Base-by-base conservation (phyloP, 768 basidiomycete genomes). In the Neoboletus subvelutipes region DNA sequence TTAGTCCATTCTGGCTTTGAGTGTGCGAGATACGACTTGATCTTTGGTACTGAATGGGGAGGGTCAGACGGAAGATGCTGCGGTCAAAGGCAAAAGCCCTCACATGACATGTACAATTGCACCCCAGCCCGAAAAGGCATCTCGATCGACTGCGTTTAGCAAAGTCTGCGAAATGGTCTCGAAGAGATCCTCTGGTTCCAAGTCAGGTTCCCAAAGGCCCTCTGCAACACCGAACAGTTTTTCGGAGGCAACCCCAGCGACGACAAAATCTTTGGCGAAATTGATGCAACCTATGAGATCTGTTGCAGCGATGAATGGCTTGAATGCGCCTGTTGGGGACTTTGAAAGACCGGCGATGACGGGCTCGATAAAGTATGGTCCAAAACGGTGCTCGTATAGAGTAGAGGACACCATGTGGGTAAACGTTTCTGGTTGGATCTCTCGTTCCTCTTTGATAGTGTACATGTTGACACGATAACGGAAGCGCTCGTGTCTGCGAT, bases 391-490 rank as follows among this genome's bases (percentile, higher is more conserved):
- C 74, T 98, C 94, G 73, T 98, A 99, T 17, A 99, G 82, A 22
- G 95, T 96, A 51, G 92, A 94, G 42, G 92, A 93, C 58, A 98
- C 89, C 61, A 99, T 87, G 68, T 94, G 94, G 28, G 94, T 90
- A 74, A 98, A 98, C 8, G 94, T 93, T 78, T 94, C 88, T 43
- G 97, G 97, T 64, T 92, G 87, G 66, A 99, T 97, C 68, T 96
- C 88, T 60, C 96, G 85, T 70, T 97, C 96, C 75, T 99, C 96
- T 75, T 99, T 99, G 81, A 99, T 98, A 33, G 92, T 91, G 76
- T 98, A 98, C 92, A 98, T 95, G 78, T 99, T 99, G 56, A 96
- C 89, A 62, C 94, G 83, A 76, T 89, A 95, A 52, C 97, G 87
- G 69, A 98, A 88, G 40, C 85, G 83, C 73, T 98, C 96, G 63